Evolutionary conservation across 2,329 filamentous ascomycete species (phyloP), one percentile per base, ranked within the genome.

Genomic region (Botryotinia narcissicola): DNA sequence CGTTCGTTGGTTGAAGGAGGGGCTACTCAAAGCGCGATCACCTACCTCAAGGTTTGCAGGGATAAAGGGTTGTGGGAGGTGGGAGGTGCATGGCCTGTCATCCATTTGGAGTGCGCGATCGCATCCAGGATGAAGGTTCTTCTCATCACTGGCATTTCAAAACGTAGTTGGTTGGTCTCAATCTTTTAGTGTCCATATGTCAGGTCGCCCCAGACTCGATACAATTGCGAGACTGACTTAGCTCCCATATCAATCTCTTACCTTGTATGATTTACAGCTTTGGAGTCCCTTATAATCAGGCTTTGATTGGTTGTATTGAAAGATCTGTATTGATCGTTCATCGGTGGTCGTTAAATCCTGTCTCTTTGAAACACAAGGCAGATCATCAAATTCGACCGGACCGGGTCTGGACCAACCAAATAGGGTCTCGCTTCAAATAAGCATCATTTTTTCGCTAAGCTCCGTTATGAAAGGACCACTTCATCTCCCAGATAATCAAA

Each of bases 391-490:
- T 72, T 32, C 62, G 40, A 69, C 63, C 29, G 42, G 35, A 35
- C 29, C 62, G 37, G 72, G 75, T 74, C 73, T 75, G 64, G 70
- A 48, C 70, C 54, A 68, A 71, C 75, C 71, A 70, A 46, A 54
- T 57, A 42, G 59, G 40, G 48, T 61, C 72, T 62, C 42, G 73
- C 59, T 71, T 70, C 37, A 69, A 68, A 60, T 51, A 69, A 69
- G 71, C 71, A 72, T 72, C 63, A 51, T 46, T n/a, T 48, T 61
- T 72, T 69, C 57, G 76, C 74, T 68, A 73, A 29, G 25, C 74
- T 77, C 76, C 74, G 75, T 66, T 75, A 77, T 77, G 76, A 76
- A 76, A 74, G 74, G 75, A 77, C 71, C 76, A 73, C 29, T 73
- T 75, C 75, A 68, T 74, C 73, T 74, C 72, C 74, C 72, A 75